These are phyloP conservation scores for Dioscorea zingiberensis DNA, from an alignment of 106 monocot species.

Conservation along the genomic window DNA sequence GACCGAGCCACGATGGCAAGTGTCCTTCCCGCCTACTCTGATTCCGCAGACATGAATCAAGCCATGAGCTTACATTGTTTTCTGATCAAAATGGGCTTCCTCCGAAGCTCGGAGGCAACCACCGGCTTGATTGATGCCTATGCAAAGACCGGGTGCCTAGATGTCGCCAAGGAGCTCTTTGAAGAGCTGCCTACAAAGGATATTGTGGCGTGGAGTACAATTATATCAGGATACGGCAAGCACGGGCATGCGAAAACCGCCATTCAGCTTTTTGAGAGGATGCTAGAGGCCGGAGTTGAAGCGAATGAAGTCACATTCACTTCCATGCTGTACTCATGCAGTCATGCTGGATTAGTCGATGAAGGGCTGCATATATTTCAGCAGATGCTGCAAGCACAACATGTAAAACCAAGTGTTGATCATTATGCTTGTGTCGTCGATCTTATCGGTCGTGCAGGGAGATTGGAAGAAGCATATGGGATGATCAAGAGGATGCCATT, in stretches of 20 bases:
- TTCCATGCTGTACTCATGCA: constrained; percentile 58
- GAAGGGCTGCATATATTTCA: constrained; percentile 31
- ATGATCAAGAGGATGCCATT: constrained; percentile 48
- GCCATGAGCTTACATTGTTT: constrained; percentile 44
- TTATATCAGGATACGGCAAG: constrained; percentile 55
- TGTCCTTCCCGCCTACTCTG: constrained; percentile 64
- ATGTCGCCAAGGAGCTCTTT: constrained; percentile 43
- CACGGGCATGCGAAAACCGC: constrained; percentile 45
- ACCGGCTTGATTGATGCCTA: constrained; percentile 69
- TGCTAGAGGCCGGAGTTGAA: constrained; percentile 46
- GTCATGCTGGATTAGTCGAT: constrained; percentile 61
- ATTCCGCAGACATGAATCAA: constrained; percentile 36
- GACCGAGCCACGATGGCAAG: constrained; percentile 56
- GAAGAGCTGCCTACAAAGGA: constrained; percentile 39
- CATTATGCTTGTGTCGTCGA: constrained; percentile 55
- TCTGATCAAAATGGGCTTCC: constrained; percentile 40
- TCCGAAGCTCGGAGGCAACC: constrained; percentile 15
- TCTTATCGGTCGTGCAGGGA: constrained; percentile 53
- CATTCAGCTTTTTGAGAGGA: constrained; percentile 44
- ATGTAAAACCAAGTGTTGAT: constrained; percentile 27
- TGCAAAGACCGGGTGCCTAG: constrained; percentile 55
- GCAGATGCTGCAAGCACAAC: constrained; percentile 10
- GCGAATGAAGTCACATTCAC: constrained; percentile 71
- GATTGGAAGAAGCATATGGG: constrained; percentile 39
- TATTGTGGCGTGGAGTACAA: constrained; percentile 55